These are phyloP conservation scores for Staphylotrichum tortipilum DNA, from an alignment of 495 filamentous ascomycete genomes.

Conservation along the genomic window DNA sequence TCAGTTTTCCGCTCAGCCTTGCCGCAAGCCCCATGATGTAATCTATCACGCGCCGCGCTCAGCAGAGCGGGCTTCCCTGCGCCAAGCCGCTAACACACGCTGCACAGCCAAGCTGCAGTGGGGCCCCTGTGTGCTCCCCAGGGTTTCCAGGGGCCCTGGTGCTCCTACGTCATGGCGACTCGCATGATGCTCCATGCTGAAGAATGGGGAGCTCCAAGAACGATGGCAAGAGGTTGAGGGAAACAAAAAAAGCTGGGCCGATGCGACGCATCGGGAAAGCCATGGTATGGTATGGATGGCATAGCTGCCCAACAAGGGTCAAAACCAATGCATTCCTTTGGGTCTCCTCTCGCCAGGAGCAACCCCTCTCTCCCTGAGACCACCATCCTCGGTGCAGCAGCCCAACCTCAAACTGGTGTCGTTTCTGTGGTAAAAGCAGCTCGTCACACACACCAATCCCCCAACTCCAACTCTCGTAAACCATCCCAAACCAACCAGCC, in stretches of 20 bases:
- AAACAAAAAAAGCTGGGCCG: neutral
- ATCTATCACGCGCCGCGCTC: neutral
- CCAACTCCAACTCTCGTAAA: too few species aligned
- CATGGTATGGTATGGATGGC: too few species aligned
- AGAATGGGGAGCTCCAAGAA: constrained; percentile 1
- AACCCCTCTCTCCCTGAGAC: neutral
- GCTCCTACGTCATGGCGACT: constrained; percentile 6
- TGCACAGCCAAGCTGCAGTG: neutral
- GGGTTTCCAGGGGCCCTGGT: neutral
- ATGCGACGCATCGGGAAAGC: neutral
- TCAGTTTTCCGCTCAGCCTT: too few species aligned
- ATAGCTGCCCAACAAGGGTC: too few species aligned
- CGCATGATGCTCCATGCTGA: neutral
- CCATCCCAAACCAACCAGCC: neutral
- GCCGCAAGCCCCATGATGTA: constrained; percentile 4
- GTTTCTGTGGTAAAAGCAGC: too few species aligned
- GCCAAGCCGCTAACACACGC: constrained; percentile 1
- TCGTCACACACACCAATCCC: too few species aligned
- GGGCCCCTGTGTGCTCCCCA: neutral
- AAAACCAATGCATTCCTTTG: neutral
- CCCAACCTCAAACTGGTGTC: too few species aligned
- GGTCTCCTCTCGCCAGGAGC: neutral
- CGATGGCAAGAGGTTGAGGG: neutral
- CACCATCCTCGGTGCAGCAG: too few species aligned
- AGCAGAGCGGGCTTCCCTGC: neutral